Evolutionary conservation across 2,329 filamentous ascomycete genomes (phyloP), one percentile per base, ranked within the genome.

Genomic region (Zopfia rhizophila): DNA sequence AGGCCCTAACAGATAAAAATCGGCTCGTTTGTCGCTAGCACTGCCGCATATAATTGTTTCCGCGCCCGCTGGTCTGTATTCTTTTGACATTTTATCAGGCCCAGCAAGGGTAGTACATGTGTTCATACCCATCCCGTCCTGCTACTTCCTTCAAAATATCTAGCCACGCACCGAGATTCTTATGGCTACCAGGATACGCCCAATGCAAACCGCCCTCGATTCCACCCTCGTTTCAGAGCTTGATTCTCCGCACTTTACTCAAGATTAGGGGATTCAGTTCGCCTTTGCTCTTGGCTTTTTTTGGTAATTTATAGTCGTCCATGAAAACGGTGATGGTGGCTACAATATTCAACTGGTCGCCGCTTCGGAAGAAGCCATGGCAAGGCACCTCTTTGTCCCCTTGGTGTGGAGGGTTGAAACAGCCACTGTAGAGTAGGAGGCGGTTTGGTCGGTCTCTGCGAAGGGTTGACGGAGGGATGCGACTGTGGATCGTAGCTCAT

Each of bases 381-480:
- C 39, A 35, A 43, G 39, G 7, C n/a, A n/a, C n/a, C n/a, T 35
- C 31, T 17, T 36, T 36, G 39, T 43, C 30, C 6, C 31, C 39
- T 14, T 28, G 29, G 23, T 43, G 39, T 13, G 39, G 39, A 10
- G 39, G 39, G 18, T 36, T 43, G 39, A 36, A 43, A 18, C 18
- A 43, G 10, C 39, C 39, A 10, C 31, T 29, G 17, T 36, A 43
- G n/a, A n/a, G 5, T 10, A 43, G 5, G 21, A 36, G 13, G 4
- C 39, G 8, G 14, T 35, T 25, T 5, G 25, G n/a, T 32, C n/a
- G 5, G 7, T 21, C 38, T 17, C n/a, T 7, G 10, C 22, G 7
- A 4, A 42, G 22, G 17, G 27, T 42, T 5, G 27, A n/a, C n/a
- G n/a, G n/a, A n/a, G n/a, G n/a, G n/a, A n/a, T n/a, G n/a, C n/a